Evolutionary conservation across 108 stramenopile species (phyloP).

Genomic region (Fistulifera solaris): DNA sequence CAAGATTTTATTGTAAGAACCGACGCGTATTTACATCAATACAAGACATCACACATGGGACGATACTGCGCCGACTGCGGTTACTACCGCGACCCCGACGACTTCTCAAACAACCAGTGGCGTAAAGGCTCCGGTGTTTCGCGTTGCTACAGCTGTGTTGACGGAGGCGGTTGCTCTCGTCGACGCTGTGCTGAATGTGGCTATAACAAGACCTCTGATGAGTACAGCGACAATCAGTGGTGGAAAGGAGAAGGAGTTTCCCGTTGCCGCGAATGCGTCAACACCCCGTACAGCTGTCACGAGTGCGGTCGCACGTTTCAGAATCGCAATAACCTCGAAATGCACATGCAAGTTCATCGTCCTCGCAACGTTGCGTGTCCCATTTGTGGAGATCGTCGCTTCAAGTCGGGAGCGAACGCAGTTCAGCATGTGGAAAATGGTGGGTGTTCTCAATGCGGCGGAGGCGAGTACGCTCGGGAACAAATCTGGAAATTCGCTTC

Average conservation of each 20-base stretch:
- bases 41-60: too few species aligned
- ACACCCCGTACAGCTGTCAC: constrained; percentile 17
- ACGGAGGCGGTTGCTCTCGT: constrained; percentile 1
- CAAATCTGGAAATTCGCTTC: constrained; percentile 51
- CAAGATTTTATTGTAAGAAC: too few species aligned
- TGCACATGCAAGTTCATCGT: constrained; percentile 74
- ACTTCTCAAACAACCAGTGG: constrained; percentile 61
- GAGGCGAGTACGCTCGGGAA: constrained; percentile 41
- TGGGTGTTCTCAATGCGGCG: constrained; percentile 46
- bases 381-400: constrained; percentile 48
- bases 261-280: constrained; percentile 48
- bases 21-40: too few species aligned
- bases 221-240: constrained; percentile 61
- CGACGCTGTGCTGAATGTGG: constrained; percentile 17
- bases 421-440: constrained; percentile 69
- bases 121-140: constrained; percentile 38
- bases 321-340: constrained; percentile 42
- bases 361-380: constrained; percentile 58
- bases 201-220: neutral
- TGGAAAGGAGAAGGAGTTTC: constrained; percentile 39
- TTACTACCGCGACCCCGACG: neutral
- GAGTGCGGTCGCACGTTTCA: constrained; percentile 40
- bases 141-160: constrained; percentile 45
- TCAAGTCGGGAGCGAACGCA: constrained; percentile 56
- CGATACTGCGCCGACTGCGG: too few species aligned